Conservation (phyloP, 495 filamentous ascomycete genomes). For the Podospora anserina region DNA sequence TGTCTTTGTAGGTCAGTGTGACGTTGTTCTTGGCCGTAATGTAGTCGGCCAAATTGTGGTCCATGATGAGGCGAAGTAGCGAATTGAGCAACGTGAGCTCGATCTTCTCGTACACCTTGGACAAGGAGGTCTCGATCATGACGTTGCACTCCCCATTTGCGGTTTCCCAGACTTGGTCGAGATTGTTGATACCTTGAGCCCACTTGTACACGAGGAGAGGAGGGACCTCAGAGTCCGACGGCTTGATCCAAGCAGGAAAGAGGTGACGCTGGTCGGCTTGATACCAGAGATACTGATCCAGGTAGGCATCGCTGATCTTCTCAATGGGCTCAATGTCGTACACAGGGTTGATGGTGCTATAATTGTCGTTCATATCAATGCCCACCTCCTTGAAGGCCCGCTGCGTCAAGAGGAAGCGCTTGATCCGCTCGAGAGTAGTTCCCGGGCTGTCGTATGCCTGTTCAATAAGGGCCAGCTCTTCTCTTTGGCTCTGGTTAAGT, state of each 20-base stretch:
- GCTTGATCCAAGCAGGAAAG: constrained; percentile 99
- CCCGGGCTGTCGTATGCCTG: constrained; percentile 98
- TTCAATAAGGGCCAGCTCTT: constrained; percentile 95
- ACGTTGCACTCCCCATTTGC: constrained; percentile 96
- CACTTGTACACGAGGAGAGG: constrained; percentile 96
- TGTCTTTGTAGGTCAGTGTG: constrained; percentile 98
- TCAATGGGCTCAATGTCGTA: constrained; percentile 99
- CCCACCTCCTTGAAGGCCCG: constrained; percentile 99
- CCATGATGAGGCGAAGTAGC: constrained; percentile 93
- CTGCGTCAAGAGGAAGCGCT: constrained; percentile 94
- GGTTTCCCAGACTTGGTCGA: constrained; percentile 96
- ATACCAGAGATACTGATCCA: constrained; percentile 99
- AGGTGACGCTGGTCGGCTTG: constrained; percentile 97
- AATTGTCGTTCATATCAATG: constrained; percentile 99
- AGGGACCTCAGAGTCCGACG: constrained; percentile 98
- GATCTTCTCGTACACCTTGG: constrained; percentile 99
- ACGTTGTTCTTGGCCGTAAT: constrained; percentile 99
- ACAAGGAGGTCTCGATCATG: constrained; percentile 97
- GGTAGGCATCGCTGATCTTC: constrained; percentile 98
- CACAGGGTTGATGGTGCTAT: constrained; percentile 96
- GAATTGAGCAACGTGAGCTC: constrained; percentile 95
- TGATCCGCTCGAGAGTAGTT: constrained; percentile 93
- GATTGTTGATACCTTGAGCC: constrained; percentile 99
- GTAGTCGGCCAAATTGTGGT: constrained; percentile 98
- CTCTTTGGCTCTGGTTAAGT: constrained; percentile 95